phyloP scores from a whole-genome alignment of 169 alveolate species.

The Plasmodium falciparum region DNA sequence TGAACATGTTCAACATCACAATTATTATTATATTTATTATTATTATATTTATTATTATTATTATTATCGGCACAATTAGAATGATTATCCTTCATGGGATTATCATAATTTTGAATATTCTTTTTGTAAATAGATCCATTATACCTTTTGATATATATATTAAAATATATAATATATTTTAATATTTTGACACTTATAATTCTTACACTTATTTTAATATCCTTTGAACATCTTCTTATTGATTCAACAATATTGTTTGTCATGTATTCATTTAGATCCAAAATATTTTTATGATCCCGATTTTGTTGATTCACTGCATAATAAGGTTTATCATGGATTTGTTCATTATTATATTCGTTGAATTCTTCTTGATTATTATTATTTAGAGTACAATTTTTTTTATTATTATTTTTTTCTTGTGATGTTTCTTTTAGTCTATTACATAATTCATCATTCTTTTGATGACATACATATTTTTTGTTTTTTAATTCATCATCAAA shows the following conservation, averaged over 20 bases:
- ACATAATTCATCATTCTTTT: background rate
- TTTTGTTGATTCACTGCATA: background rate
- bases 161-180: slow-evolving; percentile 67
- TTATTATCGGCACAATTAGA: background rate
- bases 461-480: background rate
- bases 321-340: background rate
- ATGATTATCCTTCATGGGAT: background rate
- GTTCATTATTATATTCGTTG: background rate
- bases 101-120: background rate
- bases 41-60: background rate
- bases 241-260: slow-evolving; percentile 62
- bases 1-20: too few species aligned
- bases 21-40: background rate
- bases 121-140: background rate
- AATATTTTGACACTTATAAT: slow-evolving; percentile 61
- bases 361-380: background rate
- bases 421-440: background rate
- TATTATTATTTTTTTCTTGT: too few species aligned
- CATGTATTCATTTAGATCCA: slow-evolving; percentile 54
- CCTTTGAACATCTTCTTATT: slow-evolving; percentile 64
- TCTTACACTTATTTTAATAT: slow-evolving; percentile 62
- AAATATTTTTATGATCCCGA: too few species aligned
- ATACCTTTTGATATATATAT: slow-evolving; percentile 39
- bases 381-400: background rate
- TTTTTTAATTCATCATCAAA: background rate